Percentiles rank a stretch among this genome's conserved stretches.
Conservation (phyloP, 2,329 filamentous ascomycete genomes). For the Ophiostoma quercus region DNA sequence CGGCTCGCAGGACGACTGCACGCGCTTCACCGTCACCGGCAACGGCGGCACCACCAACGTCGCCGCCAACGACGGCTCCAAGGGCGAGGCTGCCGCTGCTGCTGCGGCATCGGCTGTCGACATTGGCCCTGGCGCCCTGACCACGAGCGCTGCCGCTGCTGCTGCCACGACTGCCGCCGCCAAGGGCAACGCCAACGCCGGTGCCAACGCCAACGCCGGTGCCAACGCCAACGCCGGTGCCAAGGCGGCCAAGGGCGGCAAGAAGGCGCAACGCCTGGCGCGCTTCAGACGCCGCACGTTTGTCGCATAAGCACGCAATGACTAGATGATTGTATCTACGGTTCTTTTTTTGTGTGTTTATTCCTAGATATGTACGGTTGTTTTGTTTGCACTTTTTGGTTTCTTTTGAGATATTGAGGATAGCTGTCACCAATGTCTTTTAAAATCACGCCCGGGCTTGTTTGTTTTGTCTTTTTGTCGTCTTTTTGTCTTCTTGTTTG, state of each 20-base stretch:
- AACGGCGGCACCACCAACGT: constrained; percentile 30
- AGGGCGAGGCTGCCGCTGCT: constrained; percentile 29
- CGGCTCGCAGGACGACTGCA: constrained; percentile 44
- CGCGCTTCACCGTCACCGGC: constrained; percentile 38
- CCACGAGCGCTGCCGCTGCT: constrained; percentile 23
- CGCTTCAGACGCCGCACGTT: constrained; percentile 28
- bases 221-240: constrained; percentile 26
- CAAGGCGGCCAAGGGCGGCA: constrained; percentile 26
- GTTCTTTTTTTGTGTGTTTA: background rate
- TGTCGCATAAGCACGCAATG: constrained; percentile 24
- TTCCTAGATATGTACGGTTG: background rate
- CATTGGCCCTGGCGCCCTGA: constrained; percentile 29
- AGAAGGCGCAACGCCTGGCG: constrained; percentile 25
- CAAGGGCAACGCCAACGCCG: constrained; percentile 25
- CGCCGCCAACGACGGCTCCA: constrained; percentile 28
- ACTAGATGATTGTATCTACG: background rate
- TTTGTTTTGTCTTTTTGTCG: background rate
- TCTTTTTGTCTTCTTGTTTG: background rate
- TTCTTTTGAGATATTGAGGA: background rate
- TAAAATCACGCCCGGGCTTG: background rate
- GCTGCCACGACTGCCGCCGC: constrained; percentile 24
- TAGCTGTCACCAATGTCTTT: background rate
- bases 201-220: too few relatives aligned
- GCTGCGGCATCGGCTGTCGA: constrained; percentile 29
- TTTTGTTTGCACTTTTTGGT: background rate